phyloP scores from a whole-genome alignment of 73 alveolate species.

The Paramecium tetraurelia region DNA sequence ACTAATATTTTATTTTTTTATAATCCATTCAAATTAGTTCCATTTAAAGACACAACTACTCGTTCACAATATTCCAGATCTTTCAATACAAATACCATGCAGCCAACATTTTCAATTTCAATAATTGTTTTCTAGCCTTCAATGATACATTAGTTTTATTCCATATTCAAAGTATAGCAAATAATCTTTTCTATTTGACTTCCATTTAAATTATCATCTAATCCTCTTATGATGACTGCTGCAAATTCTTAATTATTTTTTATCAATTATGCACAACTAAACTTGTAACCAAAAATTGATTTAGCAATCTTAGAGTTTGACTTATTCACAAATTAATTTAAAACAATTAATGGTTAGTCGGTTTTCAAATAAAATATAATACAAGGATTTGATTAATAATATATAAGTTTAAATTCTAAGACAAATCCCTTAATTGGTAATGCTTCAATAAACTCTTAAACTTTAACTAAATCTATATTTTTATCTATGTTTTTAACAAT shows the following conservation, averaged over 20 bases:
- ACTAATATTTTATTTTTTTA: not conserved
- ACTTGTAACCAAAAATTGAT: not conserved
- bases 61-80: not conserved
- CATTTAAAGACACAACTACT: not conserved
- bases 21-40: not conserved
- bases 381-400: not conserved
- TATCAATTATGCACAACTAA: not conserved
- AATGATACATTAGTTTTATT: not conserved
- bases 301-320: not conserved
- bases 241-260: not conserved
- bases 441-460: not conserved
- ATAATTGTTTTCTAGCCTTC: not conserved
- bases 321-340: not conserved
- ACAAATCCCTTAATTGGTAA: slow-evolving; percentile 6
- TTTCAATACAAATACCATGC: not conserved
- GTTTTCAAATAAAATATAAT: not conserved
- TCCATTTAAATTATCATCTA: not conserved
- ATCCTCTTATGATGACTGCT: slow-evolving; percentile 1
- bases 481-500: not conserved
- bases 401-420: not conserved
- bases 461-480: not conserved
- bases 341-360: not conserved
- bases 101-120: not conserved
- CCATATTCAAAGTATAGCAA: not conserved
- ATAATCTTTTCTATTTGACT: not conserved